A percentile compares a stretch with the other conserved stretches of the same genome.
Evolutionary conservation across 1,284 basidiomycete species (phyloP).

Genomic region (Cutaneotrichosporon spelunceum): DNA sequence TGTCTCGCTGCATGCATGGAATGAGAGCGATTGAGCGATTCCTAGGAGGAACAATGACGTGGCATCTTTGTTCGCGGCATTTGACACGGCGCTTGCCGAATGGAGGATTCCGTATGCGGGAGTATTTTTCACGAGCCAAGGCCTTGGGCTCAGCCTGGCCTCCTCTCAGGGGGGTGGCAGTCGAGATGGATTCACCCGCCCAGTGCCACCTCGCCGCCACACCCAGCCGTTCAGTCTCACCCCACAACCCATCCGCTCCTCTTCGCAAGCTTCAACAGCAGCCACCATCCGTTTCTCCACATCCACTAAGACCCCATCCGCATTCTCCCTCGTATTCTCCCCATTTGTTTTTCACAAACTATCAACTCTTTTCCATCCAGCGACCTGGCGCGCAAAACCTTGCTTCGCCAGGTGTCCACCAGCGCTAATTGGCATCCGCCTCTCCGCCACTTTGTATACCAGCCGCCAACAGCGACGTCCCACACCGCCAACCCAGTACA

Average conservation of each 20-base stretch:
- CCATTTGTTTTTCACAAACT: not conserved
- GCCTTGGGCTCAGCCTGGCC: no score
- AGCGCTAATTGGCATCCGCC: not conserved
- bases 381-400: not conserved
- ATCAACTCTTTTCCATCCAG: not conserved
- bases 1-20: not conserved
- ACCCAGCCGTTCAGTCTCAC: not conserved
- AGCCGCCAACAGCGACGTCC: not conserved
- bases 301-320: not conserved
- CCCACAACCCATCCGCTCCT: not conserved
- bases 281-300: not conserved
- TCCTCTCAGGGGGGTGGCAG: not conserved
- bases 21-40: not conserved
- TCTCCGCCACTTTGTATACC: not conserved
- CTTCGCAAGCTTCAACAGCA: not conserved
- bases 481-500: not conserved
- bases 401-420: not conserved
- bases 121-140: not conserved
- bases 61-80: not conserved
- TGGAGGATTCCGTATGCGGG: not conserved
- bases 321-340: slow-evolving; percentile 1
- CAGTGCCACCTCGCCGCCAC: not conserved
- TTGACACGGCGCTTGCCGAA: not conserved
- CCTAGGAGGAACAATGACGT: not conserved
- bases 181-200: not conserved